Percentiles rank a stretch among this genome's conserved stretches.
Conservation (phyloP, 2,329 filamentous ascomycete genomes). For the Hymenoscyphus fraxineus region DNA sequence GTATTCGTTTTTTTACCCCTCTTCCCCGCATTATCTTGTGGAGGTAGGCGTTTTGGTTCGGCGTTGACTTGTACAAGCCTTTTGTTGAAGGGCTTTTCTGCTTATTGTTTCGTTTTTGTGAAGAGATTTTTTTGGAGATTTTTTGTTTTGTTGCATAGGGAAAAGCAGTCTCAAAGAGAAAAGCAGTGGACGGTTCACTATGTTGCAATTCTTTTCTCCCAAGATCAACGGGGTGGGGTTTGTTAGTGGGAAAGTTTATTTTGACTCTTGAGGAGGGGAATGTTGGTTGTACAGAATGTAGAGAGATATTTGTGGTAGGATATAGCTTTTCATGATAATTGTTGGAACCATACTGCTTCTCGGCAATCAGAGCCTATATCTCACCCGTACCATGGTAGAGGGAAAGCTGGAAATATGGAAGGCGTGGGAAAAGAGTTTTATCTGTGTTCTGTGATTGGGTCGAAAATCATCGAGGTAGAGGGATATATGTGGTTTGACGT, state of each 20-base stretch:
- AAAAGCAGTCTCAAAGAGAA: too few relatives aligned
- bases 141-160: too few relatives aligned
- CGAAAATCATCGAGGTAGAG: neutral
- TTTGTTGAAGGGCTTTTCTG: neutral
- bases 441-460: neutral
- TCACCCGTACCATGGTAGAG: neutral
- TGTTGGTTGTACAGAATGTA: too few relatives aligned
- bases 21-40: constrained; percentile 1
- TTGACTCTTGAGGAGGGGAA: neutral
- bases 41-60: neutral
- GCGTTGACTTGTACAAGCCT: neutral
- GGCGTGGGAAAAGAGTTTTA: neutral
- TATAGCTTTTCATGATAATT: neutral
- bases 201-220: too few relatives aligned
- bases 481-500: neutral
- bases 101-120: neutral
- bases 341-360: neutral
- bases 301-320: too few relatives aligned
- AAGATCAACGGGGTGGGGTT: neutral
- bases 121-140: neutral
- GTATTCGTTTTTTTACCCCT: neutral
- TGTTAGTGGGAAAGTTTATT: neutral
- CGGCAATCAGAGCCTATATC: neutral
- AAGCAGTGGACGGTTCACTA: too few relatives aligned
- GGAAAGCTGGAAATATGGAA: neutral